Conservation (phyloP, 164 flowering plant species). For the Stephania cephalantha region DNA sequence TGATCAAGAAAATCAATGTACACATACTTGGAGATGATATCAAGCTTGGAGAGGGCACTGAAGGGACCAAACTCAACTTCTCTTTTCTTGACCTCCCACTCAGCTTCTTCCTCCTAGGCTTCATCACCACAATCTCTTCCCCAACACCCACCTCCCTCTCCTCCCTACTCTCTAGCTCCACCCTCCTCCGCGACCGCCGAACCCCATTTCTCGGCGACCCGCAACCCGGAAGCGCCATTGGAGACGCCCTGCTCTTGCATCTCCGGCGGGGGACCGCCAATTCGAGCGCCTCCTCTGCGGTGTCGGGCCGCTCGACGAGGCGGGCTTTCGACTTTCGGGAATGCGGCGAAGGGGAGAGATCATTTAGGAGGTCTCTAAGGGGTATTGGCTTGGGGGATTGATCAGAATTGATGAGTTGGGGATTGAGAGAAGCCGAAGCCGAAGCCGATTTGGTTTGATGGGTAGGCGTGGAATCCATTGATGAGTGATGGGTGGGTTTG, state of each 20-base stretch:
- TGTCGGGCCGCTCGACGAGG: slow-evolving; percentile 29
- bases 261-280: slow-evolving; percentile 32
- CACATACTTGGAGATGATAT: slow-evolving; percentile 35
- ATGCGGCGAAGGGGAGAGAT: slow-evolving; percentile 53
- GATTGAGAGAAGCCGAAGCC: slow-evolving; percentile 44
- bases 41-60: slow-evolving; percentile 28
- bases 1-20: neutral
- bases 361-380: slow-evolving; percentile 46
- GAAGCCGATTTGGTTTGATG: slow-evolving; percentile 41
- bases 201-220: slow-evolving; percentile 48
- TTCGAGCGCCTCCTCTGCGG: slow-evolving; percentile 38
- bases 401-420: slow-evolving; percentile 18
- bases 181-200: slow-evolving; percentile 43
- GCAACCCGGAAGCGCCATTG: slow-evolving; percentile 33
- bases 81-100: slow-evolving; percentile 49
- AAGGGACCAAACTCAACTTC: slow-evolving; percentile 32
- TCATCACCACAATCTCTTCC: slow-evolving; percentile 47
- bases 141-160: slow-evolving; percentile 47
- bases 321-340: slow-evolving; percentile 35
- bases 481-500: neutral
- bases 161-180: slow-evolving; percentile 45
- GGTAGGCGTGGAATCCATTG: slow-evolving; percentile 52
- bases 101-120: slow-evolving; percentile 42
- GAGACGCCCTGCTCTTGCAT: slow-evolving; percentile 38
- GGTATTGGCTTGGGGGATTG: slow-evolving; percentile 24